Evolutionary conservation across 2,329 filamentous ascomycete species (phyloP).

Genomic region (Thermoascus crustaceus): DNA sequence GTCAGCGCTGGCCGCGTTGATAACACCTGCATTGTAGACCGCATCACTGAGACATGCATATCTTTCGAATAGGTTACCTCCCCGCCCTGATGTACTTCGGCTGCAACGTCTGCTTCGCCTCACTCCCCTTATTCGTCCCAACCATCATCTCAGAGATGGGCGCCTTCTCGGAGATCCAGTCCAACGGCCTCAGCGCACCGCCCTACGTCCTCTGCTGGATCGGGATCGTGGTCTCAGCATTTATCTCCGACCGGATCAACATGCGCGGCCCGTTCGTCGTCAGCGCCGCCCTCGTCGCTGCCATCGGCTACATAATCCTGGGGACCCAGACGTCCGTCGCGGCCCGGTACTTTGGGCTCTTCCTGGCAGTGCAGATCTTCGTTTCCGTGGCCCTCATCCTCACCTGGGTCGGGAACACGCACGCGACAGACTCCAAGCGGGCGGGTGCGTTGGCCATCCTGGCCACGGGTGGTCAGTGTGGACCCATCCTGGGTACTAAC

Average conservation of each 20-base stretch:
- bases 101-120: conserved; percentile 24
- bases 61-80: conserved; percentile 8
- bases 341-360: conserved; percentile 30
- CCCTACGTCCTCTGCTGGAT: conserved; percentile 36
- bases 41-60: no score
- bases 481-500: conserved; percentile 24
- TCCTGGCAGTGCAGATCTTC: conserved; percentile 34
- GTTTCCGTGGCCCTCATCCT: conserved; percentile 27
- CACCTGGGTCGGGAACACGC: conserved; percentile 31
- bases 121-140: conserved; percentile 24
- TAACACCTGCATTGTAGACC: no score
- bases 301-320: conserved; percentile 35
- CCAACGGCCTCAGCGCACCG: conserved; percentile 32
- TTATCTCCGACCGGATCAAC: conserved; percentile 29
- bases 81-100: conserved; percentile 17
- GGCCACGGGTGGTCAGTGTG: conserved; percentile 30
- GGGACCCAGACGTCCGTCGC: conserved; percentile 26
- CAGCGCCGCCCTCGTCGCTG: conserved; percentile 26
- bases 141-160: conserved; percentile 29
- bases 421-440: conserved; percentile 29
- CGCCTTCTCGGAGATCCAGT: conserved; percentile 24
- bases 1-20: not conserved
- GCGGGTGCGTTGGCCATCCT: conserved; percentile 31
- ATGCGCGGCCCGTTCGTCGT: conserved; percentile 34
- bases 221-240: conserved; percentile 27